Evolutionary conservation across 306 rosid genomes (phyloP).

Genomic region (Fragaria iinumae): DNA sequence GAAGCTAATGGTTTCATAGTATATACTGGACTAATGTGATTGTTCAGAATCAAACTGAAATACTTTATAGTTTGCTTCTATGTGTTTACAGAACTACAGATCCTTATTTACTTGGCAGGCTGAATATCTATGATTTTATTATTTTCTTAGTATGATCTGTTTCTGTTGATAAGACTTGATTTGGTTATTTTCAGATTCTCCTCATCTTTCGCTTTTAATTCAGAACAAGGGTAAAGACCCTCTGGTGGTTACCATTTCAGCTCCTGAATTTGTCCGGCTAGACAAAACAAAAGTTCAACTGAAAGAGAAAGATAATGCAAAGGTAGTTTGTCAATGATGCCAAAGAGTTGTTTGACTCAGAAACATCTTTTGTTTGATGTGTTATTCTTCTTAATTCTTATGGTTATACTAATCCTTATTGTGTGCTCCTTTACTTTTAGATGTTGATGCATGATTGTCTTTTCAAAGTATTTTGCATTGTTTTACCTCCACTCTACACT

Average conservation of each 20-base stretch:
- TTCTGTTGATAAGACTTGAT: background rate
- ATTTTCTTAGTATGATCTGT: background rate
- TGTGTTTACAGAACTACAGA: conserved; percentile 1
- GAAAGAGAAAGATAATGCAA: conserved; percentile 25
- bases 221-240: conserved; percentile 45
- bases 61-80: background rate
- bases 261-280: conserved; percentile 42
- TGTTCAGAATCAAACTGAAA: background rate
- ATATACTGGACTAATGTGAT: background rate
- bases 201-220: conserved; percentile 45
- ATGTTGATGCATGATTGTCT: background rate
- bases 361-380: background rate
- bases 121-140: background rate
- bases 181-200: conserved; percentile 38
- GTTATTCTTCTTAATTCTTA: background rate
- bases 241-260: conserved; percentile 35
- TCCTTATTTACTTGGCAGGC: background rate
- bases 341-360: background rate
- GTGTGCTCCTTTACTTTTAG: background rate
- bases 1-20: background rate
- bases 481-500: background rate
- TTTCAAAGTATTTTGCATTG: background rate
- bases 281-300: conserved; percentile 31
- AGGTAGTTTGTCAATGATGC: conserved; percentile 29
- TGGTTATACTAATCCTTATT: background rate